A percentile compares a stretch with the other conserved stretches of the same genome.
These are phyloP conservation scores for Trichoderma simmonsii DNA, from an alignment of 2,329 filamentous ascomycete genomes.

Conservation along the genomic window DNA sequence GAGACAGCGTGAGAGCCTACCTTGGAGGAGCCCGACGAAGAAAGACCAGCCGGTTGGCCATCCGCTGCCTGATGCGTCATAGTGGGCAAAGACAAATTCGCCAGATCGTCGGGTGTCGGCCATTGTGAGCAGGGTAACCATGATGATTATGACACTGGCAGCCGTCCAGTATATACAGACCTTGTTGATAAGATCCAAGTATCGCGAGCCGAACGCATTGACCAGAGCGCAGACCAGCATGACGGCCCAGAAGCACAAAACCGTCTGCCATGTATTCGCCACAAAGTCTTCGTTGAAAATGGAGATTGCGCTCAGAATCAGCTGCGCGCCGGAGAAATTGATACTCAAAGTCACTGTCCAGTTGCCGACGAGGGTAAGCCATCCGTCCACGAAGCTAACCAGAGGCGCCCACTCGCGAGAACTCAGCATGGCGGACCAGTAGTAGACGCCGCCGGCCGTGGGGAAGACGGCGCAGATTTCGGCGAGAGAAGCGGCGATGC, in stretches of 20 bases:
- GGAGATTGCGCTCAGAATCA: constrained; percentile 66
- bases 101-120: constrained; percentile 61
- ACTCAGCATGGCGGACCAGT: constrained; percentile 68
- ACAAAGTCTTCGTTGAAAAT: constrained; percentile 61
- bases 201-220: constrained; percentile 59
- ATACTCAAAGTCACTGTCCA: constrained; percentile 67
- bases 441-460: constrained; percentile 63
- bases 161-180: constrained; percentile 72
- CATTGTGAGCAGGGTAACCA: constrained; percentile 64
- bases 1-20: constrained; percentile 23
- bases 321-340: constrained; percentile 66
- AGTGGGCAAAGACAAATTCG: constrained; percentile 64
- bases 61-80: constrained; percentile 65
- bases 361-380: constrained; percentile 71
- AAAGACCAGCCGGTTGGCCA: constrained; percentile 66
- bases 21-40: constrained; percentile 53
- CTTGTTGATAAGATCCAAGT: constrained; percentile 67
- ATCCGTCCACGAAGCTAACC: constrained; percentile 69
- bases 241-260: constrained; percentile 69
- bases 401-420: constrained; percentile 59
- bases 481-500: constrained; percentile 66
- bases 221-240: constrained; percentile 61
- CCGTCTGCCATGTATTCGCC: constrained; percentile 66
- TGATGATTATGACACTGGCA: constrained; percentile 65
- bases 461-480: constrained; percentile 70